A percentile compares a stretch with the other conserved stretches of the same genome.
phyloP scores from a whole-genome alignment of 306 rosid species.

The Prunus mongolica region DNA sequence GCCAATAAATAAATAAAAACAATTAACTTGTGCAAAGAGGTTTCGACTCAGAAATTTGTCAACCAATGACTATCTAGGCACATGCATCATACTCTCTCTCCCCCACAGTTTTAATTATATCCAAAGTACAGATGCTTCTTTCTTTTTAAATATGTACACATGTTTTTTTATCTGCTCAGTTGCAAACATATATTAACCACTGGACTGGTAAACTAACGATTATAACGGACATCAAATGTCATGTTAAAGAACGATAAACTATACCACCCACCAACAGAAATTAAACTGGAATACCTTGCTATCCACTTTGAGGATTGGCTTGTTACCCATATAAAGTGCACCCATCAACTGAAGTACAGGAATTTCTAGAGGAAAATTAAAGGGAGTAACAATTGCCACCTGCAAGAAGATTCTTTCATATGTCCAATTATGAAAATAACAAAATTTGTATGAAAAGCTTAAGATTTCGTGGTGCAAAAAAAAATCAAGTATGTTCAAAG shows the following conservation, averaged over 20 bases:
- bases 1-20: too few relatives aligned
- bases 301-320: constrained; percentile 90
- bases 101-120: too few relatives aligned
- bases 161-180: too few relatives aligned
- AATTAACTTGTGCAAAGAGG: too few relatives aligned
- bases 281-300: constrained; percentile 58
- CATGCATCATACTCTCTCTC: too few relatives aligned
- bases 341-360: constrained; percentile 99
- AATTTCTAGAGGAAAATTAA: constrained; percentile 94
- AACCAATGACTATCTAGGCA: too few relatives aligned
- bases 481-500: background rate
- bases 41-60: too few relatives aligned
- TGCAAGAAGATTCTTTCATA: constrained; percentile 29
- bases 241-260: background rate
- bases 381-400: constrained; percentile 95
- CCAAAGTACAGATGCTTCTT: too few relatives aligned
- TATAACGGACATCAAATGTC: background rate
- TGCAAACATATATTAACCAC: background rate
- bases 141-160: too few relatives aligned
- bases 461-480: background rate
- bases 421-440: constrained; percentile 4
- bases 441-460: background rate
- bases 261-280: background rate
- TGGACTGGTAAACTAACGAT: background rate
- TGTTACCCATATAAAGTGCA: constrained; percentile 98